Percentiles rank a stretch among this genome's conserved stretches.
phyloP scores from a whole-genome alignment of 169 alveolate species.

The Babesia sp. region DNA sequence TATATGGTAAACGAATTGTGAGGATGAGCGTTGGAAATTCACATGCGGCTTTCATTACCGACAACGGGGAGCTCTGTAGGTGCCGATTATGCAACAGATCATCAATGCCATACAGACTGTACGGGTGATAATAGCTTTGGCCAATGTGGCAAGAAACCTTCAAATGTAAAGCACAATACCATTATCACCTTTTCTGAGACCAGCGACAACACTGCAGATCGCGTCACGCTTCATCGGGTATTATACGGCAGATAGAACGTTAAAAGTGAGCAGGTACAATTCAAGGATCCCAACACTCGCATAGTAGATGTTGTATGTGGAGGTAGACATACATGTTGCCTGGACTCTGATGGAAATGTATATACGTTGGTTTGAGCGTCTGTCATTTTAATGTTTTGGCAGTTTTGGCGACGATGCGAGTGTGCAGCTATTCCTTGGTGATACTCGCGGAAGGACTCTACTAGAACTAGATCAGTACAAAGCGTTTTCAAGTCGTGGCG shows the following conservation, averaged over 20 bases:
- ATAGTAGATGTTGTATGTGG: slow-evolving; percentile 60
- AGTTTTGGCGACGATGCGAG: slow-evolving; percentile 66
- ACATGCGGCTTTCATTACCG: slow-evolving; percentile 62
- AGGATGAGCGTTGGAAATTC: slow-evolving; percentile 58
- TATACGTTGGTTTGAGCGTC: slow-evolving; percentile 36
- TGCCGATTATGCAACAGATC: too few relatives aligned
- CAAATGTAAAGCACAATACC: slow-evolving; percentile 8
- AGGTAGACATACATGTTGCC: slow-evolving; percentile 56
- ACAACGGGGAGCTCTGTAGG: slow-evolving; percentile 55
- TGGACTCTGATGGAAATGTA: slow-evolving; percentile 49
- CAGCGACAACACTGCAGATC: neutral
- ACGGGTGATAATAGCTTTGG: slow-evolving; percentile 60
- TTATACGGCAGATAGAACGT: neutral
- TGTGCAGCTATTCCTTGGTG: slow-evolving; percentile 62
- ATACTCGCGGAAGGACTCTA: slow-evolving; percentile 57
- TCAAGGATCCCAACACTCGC: slow-evolving; percentile 24
- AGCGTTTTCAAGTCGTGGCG: neutral
- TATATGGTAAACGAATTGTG: slow-evolving; percentile 3
- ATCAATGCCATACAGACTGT: slow-evolving; percentile 14
- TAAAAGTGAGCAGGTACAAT: slow-evolving; percentile 24
- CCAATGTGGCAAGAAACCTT: slow-evolving; percentile 61
- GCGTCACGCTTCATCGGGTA: slow-evolving; percentile 27
- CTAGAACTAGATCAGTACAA: slow-evolving; percentile 29
- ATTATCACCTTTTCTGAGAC: neutral
- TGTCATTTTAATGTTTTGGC: neutral